Evolutionary conservation across 2,329 filamentous ascomycete genomes (phyloP).

Genomic region (Fusarium sp.): DNA sequence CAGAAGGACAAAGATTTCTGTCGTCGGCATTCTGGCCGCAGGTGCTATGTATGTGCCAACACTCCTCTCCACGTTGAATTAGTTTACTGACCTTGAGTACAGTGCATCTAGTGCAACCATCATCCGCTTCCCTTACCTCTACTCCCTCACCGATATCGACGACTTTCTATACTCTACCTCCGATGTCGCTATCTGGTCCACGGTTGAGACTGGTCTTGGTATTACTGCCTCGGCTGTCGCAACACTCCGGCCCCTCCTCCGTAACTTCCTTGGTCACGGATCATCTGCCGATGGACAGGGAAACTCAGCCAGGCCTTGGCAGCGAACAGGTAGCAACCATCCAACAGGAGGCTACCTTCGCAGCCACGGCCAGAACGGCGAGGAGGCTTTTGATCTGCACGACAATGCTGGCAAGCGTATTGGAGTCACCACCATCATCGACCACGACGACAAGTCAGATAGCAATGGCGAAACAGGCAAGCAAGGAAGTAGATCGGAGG

Average conservation of each 20-base stretch:
- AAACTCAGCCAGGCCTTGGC: constrained; percentile 34
- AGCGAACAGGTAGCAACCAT: constrained; percentile 28
- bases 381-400: constrained; percentile 14
- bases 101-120: constrained; percentile 52
- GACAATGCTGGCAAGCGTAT: constrained; percentile 13
- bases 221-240: constrained; percentile 52
- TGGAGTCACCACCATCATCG: constrained; percentile 38
- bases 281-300: constrained; percentile 15
- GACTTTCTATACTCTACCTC: constrained; percentile 56
- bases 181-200: constrained; percentile 57
- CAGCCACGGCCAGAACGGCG: constrained; percentile 20
- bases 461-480: not conserved
- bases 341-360: constrained; percentile 32
- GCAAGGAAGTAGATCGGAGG: constrained; percentile 16
- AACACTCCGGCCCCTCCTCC: constrained; percentile 43
- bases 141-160: constrained; percentile 46
- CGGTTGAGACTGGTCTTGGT: constrained; percentile 55
- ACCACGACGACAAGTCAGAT: constrained; percentile 19
- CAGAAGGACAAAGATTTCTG: constrained; percentile 49
- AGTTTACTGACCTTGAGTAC: not conserved
- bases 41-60: constrained; percentile 12
- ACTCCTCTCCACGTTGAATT: rapidly evolving
- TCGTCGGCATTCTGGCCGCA: constrained; percentile 39
- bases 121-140: constrained; percentile 54
- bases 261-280: constrained; percentile 10